phyloP scores from a whole-genome alignment of 2,329 filamentous ascomycete species.

The Fonsecaea multimorphosa region DNA sequence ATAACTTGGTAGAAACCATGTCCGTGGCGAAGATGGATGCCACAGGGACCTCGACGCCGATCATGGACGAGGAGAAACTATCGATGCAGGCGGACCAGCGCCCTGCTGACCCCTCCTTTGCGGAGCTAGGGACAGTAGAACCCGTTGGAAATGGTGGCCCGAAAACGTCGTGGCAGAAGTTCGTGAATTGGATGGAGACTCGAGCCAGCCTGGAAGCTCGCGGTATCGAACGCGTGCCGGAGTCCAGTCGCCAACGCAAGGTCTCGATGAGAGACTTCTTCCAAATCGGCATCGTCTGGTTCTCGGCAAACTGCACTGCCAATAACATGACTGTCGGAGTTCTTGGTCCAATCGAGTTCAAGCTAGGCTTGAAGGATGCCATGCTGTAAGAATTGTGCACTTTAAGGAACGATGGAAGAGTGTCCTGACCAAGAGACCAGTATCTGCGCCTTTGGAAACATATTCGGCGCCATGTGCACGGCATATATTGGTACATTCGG shows the following conservation, averaged over 20 bases:
- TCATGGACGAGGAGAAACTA: constrained; percentile 11
- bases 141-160: neutral
- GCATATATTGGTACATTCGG: constrained; percentile 69
- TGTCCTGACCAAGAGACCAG: neutral
- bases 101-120: neutral
- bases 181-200: constrained; percentile 16
- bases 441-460: constrained; percentile 58
- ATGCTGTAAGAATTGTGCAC: constrained; percentile 12
- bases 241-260: constrained; percentile 41
- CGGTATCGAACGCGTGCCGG: constrained; percentile 64
- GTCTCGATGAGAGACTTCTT: constrained; percentile 60
- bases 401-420: neutral
- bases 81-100: constrained; percentile 6
- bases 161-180: constrained; percentile 13
- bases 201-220: constrained; percentile 59
- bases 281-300: constrained; percentile 65
- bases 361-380: constrained; percentile 15
- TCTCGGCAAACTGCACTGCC: constrained; percentile 66
- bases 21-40: constrained; percentile 7
- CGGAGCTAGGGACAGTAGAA: constrained; percentile 5
- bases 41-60: constrained; percentile 5
- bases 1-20: constrained; percentile 2
- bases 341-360: constrained; percentile 51
- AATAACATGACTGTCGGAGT: constrained; percentile 70
- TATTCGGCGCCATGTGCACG: constrained; percentile 61